Percentiles rank a stretch among this genome's conserved stretches.
Evolutionary conservation across 208 protist genomes (phyloP).

Genomic region (Trypanosoma avium): DNA sequence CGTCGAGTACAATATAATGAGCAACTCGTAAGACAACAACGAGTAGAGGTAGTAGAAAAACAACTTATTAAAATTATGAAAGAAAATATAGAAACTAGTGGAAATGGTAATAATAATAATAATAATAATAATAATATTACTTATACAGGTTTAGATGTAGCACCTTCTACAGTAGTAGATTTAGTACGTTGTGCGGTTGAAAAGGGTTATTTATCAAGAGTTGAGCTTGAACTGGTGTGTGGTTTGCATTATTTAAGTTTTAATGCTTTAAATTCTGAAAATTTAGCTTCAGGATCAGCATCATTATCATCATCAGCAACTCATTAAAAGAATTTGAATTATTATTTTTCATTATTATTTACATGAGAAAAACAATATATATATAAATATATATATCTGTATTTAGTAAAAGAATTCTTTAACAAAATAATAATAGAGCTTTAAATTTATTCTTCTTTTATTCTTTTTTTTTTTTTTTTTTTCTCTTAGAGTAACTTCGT

Average conservation of each 20-base stretch:
- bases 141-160: slow-evolving; percentile 27
- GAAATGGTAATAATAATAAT: slow-evolving; percentile 18
- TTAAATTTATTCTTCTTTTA: no score
- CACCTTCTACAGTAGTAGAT: slow-evolving; percentile 28
- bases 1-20: slow-evolving; percentile 77
- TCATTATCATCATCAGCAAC: not conserved
- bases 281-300: not conserved
- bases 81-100: slow-evolving; percentile 5
- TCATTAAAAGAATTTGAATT: no score
- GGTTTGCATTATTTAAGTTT: slow-evolving; percentile 18
- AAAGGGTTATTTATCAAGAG: not conserved
- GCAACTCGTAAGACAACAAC: slow-evolving; percentile 48
- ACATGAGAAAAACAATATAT: no score
- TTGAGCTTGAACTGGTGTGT: slow-evolving; percentile 24
- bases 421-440: no score
- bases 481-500: no score
- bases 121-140: not conserved
- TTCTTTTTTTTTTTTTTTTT: no score
- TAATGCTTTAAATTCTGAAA: not conserved
- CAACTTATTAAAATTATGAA: slow-evolving; percentile 32
- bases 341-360: no score
- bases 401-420: no score
- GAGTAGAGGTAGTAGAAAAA: slow-evolving; percentile 38
- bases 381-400: no score
- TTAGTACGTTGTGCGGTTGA: slow-evolving; percentile 28